phyloP scores from a whole-genome alignment of 306 rosid species.

The Canavalia gladiata region DNA sequence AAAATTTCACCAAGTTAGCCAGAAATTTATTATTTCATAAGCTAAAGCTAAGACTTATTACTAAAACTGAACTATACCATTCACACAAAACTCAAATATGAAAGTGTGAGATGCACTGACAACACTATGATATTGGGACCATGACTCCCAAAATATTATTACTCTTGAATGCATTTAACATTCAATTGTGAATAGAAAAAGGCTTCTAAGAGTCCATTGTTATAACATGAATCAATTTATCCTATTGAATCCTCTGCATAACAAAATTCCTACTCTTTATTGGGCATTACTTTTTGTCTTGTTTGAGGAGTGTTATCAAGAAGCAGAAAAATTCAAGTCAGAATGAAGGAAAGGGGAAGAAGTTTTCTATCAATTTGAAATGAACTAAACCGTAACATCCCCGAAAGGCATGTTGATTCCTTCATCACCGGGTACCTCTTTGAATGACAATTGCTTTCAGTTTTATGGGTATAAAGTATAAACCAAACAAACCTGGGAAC shows the following conservation, averaged over 20 bases:
- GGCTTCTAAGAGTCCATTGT: not conserved
- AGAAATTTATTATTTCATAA: slow-evolving; percentile 33
- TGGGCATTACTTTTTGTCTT: not conserved
- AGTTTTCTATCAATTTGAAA: slow-evolving; percentile 1
- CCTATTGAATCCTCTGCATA: not conserved
- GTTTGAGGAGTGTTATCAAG: not conserved
- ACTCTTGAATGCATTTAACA: slow-evolving; percentile 19
- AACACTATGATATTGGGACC: not conserved
- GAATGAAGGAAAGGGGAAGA: not conserved
- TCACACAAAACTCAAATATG: not conserved
- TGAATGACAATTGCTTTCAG: slow-evolving; percentile 8
- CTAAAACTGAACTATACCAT: not conserved
- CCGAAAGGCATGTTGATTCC: slow-evolving; percentile 20
- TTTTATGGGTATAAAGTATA: not conserved
- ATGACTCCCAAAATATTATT: not conserved
- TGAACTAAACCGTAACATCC: not conserved
- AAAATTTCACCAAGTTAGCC: slow-evolving; percentile 29
- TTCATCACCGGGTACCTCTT: not conserved
- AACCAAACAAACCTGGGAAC: slow-evolving; percentile 86
- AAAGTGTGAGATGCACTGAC: not conserved
- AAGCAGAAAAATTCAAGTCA: not conserved
- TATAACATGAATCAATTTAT: not conserved
- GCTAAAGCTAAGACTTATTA: slow-evolving; percentile 8
- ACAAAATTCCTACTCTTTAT: not conserved
- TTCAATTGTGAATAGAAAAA: not conserved